Evolutionary conservation across 169 alveolate genomes (phyloP).

Genomic region (Plasmodium vinckei): DNA sequence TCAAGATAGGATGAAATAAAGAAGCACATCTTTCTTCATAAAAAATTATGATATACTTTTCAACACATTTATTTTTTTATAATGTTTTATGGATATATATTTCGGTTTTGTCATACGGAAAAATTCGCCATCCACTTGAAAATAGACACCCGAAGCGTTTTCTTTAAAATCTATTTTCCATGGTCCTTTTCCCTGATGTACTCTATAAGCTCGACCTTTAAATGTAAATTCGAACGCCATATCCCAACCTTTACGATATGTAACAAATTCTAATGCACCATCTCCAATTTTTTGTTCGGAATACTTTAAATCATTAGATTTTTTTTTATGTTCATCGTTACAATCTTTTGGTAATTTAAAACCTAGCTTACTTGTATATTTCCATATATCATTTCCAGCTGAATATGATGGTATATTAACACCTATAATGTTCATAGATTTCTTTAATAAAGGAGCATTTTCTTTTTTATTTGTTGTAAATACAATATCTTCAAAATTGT

Average conservation of each 20-base stretch:
- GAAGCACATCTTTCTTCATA: too few species aligned
- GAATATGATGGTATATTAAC: constrained; percentile 84
- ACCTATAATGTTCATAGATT: constrained; percentile 78
- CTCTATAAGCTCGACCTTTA: constrained; percentile 81
- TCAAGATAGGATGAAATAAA: too few species aligned
- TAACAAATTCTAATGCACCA: constrained; percentile 79
- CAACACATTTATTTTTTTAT: constrained; percentile 61
- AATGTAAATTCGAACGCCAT: constrained; percentile 74
- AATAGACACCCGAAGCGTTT: constrained; percentile 76
- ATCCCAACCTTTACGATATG: constrained; percentile 75
- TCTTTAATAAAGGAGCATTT: constrained; percentile 76
- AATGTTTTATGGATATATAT: constrained; percentile 25
- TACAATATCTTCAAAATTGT: constrained; percentile 68
- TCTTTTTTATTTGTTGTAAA: constrained; percentile 80
- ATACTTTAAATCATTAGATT: constrained; percentile 24
- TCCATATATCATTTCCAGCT: constrained; percentile 82
- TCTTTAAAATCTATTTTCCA: constrained; percentile 86
- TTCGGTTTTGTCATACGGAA: constrained; percentile 62
- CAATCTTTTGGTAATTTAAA: constrained; percentile 69
- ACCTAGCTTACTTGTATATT: constrained; percentile 69
- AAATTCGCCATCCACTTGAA: constrained; percentile 87
- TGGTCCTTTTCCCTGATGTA: constrained; percentile 89
- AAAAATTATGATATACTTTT: constrained; percentile 37
- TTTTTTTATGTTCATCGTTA: constrained; percentile 9
- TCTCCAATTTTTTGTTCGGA: constrained; percentile 85